Evolutionary conservation across 148 eudicot genomes (phyloP), one percentile per base, ranked within the genome.

Genomic region (Camellia sinensis): DNA sequence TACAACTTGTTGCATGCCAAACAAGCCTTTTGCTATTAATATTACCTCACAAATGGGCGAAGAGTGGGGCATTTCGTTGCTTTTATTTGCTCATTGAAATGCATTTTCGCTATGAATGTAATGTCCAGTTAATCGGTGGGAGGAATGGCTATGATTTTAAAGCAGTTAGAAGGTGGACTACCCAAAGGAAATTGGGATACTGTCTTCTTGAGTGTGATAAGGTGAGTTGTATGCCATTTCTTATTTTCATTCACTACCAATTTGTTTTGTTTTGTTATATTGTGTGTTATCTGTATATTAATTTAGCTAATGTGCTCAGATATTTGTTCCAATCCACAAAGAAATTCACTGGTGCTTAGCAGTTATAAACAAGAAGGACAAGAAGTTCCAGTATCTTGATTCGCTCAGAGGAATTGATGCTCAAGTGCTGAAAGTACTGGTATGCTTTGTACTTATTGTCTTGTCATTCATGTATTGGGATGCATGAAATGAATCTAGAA

Each of bases 341-440:
- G 87, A 90, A 86, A 78, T 90, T 65, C 99, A 96, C 83, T 94
- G 99, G 99, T 92, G 97, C 86, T 87, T 96, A 83, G 99, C 94
- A 48, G 91, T 96, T 74, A 96, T 96, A 79, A 94, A 96, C 80
- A 90, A 91, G 86, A 92, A 92, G 89, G 99, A 96, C 46, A 57
- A 96, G 75, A 91, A 89, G 83, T 89, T 96, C 81, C 97, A 96
- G 78, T 96, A 96, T 90, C 92, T 96, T 76, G 99, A 96, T 87
- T 92, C 99, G 64, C 84, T 96, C 37, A 83, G 87, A 75, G 95
- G 98, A 77, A 81, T 63, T 72, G 99, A 96, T 87, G 14, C 53
- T 37, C 83, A 82, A 68, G 98, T 88, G 50, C 44, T 94, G 79
- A 73, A 65, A 80, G 89, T 85, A 37, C 80, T 97, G 99, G 99